Evolutionary conservation across 2,329 filamentous ascomycete genomes (phyloP).

Genomic region (Colletotrichum salicis): DNA sequence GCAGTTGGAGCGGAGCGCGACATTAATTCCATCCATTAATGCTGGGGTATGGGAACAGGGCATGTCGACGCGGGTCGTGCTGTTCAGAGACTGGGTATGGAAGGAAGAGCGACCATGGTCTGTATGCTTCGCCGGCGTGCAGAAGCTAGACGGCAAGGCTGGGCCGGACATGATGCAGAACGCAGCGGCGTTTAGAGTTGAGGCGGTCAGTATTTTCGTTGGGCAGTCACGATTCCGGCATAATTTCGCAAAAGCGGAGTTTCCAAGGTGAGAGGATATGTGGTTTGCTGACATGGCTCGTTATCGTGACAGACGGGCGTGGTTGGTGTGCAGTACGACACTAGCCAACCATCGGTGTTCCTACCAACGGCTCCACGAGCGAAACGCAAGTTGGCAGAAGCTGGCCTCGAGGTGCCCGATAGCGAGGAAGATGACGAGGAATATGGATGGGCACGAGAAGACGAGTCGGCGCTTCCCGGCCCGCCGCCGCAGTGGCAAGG

Average conservation of each 20-base stretch:
- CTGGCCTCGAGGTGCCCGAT: slow-evolving; percentile 68
- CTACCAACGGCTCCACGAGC: slow-evolving; percentile 51
- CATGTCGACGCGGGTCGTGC: slow-evolving; percentile 76
- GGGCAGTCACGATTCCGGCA: slow-evolving; percentile 16
- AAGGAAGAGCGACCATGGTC: slow-evolving; percentile 56
- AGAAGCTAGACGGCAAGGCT: slow-evolving; percentile 70
- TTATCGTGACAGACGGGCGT: slow-evolving; percentile 53
- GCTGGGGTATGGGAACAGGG: slow-evolving; percentile 83
- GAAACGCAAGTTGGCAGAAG: slow-evolving; percentile 74
- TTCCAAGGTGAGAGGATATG: slow-evolving; percentile 13
- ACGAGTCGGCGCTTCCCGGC: slow-evolving; percentile 68
- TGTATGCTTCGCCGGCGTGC: slow-evolving; percentile 70
- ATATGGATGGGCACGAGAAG: slow-evolving; percentile 77
- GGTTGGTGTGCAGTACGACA: slow-evolving; percentile 53
- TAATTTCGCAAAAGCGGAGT: slow-evolving; percentile 29
- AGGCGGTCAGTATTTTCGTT: slow-evolving; percentile 49
- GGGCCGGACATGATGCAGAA: slow-evolving; percentile 52
- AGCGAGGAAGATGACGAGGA: slow-evolving; percentile 74
- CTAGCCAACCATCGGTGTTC: slow-evolving; percentile 46
- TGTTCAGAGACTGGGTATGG: slow-evolving; percentile 82
- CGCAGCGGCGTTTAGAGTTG: slow-evolving; percentile 61
- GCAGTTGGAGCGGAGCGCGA: slow-evolving; percentile 72
- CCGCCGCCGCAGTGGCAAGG: slow-evolving; percentile 76
- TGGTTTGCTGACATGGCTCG: slow-evolving; percentile 26
- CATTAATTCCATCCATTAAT: slow-evolving; percentile 79